phyloP scores from a whole-genome alignment of 2,329 filamentous ascomycete species.

The Xylariales sp. region DNA sequence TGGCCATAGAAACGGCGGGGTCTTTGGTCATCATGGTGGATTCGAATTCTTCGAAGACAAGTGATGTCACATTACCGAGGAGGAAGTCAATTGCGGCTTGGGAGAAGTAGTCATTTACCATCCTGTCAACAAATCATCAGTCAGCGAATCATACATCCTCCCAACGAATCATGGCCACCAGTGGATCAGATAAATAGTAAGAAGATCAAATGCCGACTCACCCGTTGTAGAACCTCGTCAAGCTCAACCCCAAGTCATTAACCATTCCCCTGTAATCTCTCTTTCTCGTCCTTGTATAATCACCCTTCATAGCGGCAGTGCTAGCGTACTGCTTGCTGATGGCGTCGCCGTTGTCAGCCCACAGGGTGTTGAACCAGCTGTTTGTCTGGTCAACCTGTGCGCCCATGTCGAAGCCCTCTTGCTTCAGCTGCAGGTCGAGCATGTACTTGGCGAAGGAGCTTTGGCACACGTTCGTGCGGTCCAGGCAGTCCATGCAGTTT shows the following conservation, averaged over 20 bases:
- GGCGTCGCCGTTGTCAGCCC: constrained; percentile 96
- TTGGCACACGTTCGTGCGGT: constrained; percentile 93
- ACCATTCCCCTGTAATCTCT: constrained; percentile 86
- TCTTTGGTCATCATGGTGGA: constrained; percentile 90
- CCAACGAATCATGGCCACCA: too few species aligned
- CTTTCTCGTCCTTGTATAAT: constrained; percentile 89
- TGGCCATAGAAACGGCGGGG: constrained; percentile 79
- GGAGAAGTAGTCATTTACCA: constrained; percentile 96
- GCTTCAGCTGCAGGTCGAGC: constrained; percentile 72
- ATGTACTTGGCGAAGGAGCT: constrained; percentile 83
- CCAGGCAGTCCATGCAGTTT: constrained; percentile 98
- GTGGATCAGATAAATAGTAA: too few species aligned
- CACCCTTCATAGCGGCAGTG: constrained; percentile 91
- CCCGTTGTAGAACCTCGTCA: constrained; percentile 71
- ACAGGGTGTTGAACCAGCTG: constrained; percentile 91
- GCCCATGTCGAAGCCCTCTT: constrained; percentile 71
- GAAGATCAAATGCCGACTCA: constrained; percentile 30
- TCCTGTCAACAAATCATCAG: constrained; percentile 51
- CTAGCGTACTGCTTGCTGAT: constrained; percentile 95
- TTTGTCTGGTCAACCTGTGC: constrained; percentile 73
- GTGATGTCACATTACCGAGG: constrained; percentile 77
- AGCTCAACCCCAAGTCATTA: constrained; percentile 83
- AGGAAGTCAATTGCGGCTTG: constrained; percentile 94
- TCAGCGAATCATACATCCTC: background rate
- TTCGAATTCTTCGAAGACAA: constrained; percentile 92